Percentiles rank a stretch among this genome's conserved stretches.
Evolutionary conservation across 2,329 filamentous ascomycete species (phyloP).

Genomic region (Phialophora macrospora): DNA sequence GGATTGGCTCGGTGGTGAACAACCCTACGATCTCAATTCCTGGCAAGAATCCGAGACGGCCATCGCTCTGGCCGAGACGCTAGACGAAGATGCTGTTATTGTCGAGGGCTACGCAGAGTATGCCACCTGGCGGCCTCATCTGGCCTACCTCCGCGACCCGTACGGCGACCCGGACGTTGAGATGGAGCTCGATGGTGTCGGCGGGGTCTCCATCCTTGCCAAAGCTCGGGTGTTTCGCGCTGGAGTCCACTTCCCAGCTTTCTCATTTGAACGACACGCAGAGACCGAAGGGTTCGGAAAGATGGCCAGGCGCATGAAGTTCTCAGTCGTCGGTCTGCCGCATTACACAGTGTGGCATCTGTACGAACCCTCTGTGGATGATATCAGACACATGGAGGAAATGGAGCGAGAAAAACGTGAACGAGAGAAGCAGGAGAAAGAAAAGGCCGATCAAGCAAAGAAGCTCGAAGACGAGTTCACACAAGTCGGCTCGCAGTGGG

Average conservation of each 20-base stretch:
- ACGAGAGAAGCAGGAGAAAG: slow-evolving; percentile 78
- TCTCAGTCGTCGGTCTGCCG: slow-evolving; percentile 90
- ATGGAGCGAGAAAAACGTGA: slow-evolving; percentile 88
- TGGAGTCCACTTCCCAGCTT: slow-evolving; percentile 96
- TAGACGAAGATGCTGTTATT: slow-evolving; percentile 98
- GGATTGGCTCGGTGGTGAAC: slow-evolving; percentile 97
- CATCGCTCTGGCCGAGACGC: slow-evolving; percentile 85
- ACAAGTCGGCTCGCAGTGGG: slow-evolving; percentile 79
- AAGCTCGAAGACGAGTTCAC: slow-evolving; percentile 82
- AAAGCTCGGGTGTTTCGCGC: slow-evolving; percentile 95
- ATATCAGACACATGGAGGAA: slow-evolving; percentile 97
- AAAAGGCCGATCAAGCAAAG: slow-evolving; percentile 72
- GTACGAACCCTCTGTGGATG: slow-evolving; percentile 98
- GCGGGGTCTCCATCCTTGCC: slow-evolving; percentile 90
- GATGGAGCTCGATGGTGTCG: slow-evolving; percentile 97
- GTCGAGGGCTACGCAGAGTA: slow-evolving; percentile 99
- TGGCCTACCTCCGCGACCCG: slow-evolving; percentile 94
- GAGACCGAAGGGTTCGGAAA: slow-evolving; percentile 99
- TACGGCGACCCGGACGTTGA: slow-evolving; percentile 99
- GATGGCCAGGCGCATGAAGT: slow-evolving; percentile 98
- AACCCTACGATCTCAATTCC: slow-evolving; percentile 97
- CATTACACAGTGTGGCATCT: slow-evolving; percentile 99
- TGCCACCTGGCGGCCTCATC: slow-evolving; percentile 94
- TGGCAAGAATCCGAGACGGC: slow-evolving; percentile 99
- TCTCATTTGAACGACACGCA: slow-evolving; percentile 97